phyloP scores from a whole-genome alignment of 2,329 filamentous ascomycete species.

The Arthrobotrys iridis region DNA sequence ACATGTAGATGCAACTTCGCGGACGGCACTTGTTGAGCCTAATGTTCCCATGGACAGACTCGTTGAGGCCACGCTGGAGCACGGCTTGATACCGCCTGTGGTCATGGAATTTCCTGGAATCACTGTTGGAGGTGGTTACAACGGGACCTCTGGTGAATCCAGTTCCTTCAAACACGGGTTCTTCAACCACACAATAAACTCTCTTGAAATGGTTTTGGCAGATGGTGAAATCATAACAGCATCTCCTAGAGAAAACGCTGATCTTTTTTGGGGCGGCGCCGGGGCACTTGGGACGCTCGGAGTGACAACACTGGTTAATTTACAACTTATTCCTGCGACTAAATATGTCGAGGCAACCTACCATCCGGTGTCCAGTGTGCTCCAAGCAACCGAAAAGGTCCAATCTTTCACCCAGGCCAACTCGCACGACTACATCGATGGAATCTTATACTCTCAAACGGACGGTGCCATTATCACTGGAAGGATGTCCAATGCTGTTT shows the following conservation, averaged over 20 bases:
- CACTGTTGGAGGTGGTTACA: slow-evolving; percentile 74
- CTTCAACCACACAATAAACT: slow-evolving; percentile 72
- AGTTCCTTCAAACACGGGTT: slow-evolving; percentile 73
- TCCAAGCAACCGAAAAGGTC: slow-evolving; percentile 57
- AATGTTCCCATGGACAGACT: slow-evolving; percentile 76
- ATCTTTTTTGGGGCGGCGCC: slow-evolving; percentile 70
- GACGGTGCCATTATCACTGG: slow-evolving; percentile 72
- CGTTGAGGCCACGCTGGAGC: slow-evolving; percentile 68
- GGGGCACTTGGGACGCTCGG: slow-evolving; percentile 71
- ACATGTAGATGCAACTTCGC: slow-evolving; percentile 62
- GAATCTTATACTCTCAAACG: slow-evolving; percentile 70
- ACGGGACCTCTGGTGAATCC: slow-evolving; percentile 74
- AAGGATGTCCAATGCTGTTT: slow-evolving; percentile 66
- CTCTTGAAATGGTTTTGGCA: slow-evolving; percentile 71
- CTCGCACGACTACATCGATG: slow-evolving; percentile 73
- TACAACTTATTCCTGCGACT: slow-evolving; percentile 67
- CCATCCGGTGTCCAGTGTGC: slow-evolving; percentile 46
- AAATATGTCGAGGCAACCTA: slow-evolving; percentile 72
- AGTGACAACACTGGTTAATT: slow-evolving; percentile 70
- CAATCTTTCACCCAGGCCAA: slow-evolving; percentile 64
- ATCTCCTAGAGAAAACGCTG: slow-evolving; percentile 64
- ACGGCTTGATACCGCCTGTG: slow-evolving; percentile 71
- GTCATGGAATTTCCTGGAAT: slow-evolving; percentile 79
- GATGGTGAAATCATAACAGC: slow-evolving; percentile 68
- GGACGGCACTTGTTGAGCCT: slow-evolving; percentile 70